These are phyloP conservation scores for Dalbergia cultrata DNA, from an alignment of 306 rosid genomes.

Conservation along the genomic window DNA sequence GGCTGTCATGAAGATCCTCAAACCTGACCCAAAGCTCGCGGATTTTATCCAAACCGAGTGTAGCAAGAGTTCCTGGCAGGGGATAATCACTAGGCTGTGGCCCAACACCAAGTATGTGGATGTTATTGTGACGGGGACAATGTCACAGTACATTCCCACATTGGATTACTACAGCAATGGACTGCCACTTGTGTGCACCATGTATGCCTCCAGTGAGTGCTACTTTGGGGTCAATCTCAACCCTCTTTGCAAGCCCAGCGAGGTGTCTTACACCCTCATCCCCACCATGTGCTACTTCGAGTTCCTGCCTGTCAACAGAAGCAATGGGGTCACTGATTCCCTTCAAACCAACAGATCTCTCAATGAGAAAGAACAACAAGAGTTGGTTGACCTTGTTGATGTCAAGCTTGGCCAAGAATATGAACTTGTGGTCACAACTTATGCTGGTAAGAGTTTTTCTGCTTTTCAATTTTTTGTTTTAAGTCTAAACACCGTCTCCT, in stretches of 20 bases:
- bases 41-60: constrained; percentile 72
- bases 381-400: constrained; percentile 80
- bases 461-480: neutral
- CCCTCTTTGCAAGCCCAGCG: constrained; percentile 84
- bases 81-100: constrained; percentile 90
- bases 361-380: constrained; percentile 67
- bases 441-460: constrained; percentile 66
- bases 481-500: neutral
- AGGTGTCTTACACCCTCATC: constrained; percentile 90
- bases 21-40: constrained; percentile 76
- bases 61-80: constrained; percentile 71
- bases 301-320: constrained; percentile 76
- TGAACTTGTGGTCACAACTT: constrained; percentile 96
- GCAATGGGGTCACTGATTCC: constrained; percentile 58
- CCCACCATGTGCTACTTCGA: constrained; percentile 96
- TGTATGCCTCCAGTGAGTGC: constrained; percentile 97
- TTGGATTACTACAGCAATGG: constrained; percentile 87
- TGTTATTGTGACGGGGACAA: constrained; percentile 97
- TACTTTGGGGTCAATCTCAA: constrained; percentile 92
- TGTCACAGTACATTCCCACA: constrained; percentile 96
- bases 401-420: constrained; percentile 92
- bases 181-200: constrained; percentile 92
- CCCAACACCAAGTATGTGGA: constrained; percentile 96
- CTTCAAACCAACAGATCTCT: constrained; percentile 49
- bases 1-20: constrained; percentile 65